Base-by-base conservation (phyloP, 176 grass and related monocot species). In the Hordeum vulgare region DNA sequence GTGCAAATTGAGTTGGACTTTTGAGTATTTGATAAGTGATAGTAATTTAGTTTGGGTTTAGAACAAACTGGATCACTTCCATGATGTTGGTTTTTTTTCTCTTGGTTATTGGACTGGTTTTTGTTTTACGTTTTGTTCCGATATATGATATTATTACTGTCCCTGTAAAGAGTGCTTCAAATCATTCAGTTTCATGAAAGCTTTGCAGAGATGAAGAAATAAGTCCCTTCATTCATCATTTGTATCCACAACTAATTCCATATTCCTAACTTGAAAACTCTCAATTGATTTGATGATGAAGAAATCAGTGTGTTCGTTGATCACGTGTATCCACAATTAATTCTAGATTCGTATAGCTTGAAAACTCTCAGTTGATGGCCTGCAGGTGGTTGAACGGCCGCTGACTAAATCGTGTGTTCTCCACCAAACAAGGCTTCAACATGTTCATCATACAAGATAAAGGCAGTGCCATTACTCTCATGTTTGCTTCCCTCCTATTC, bases 361-460 rank as follows among this genome's bases (percentile, higher is more conserved):
- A 36, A 57, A 8, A 11, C 17, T 57, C 39, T 61, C 2, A 40
- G 25, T 31, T 76, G 72, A 7, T 26, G 13, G 36, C 33, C 23
- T 12, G 4, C 72, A 89, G 83, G 31, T 64, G 31, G 9, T 85
- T 33, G 74, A 83, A 63, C 65, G 24, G 2, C 57, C 42, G 61
- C 61, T 6, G 57, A 1, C 45, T 75, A 45, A 81, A 66, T 29
- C 57, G 56, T 9, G 29, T 53, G 57, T 14, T 37, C 0, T 73
- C 80, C 27, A 33, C 34, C 40, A 61, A 47, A 7, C 4, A 51
- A 58, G 31, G 58, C 13, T 62, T 86, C 68, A 78, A 73, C 57
- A 94, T 94, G 88, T 94, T 57, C 45, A 18, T 90, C 39, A n/a
- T 94, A 41, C 76, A 94, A 75, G 92, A 94, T 61, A 94, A 94